Base-by-base conservation (phyloP, 192 early-diverging fungal genomes). In the Chytriomyces hyalinus region DNA sequence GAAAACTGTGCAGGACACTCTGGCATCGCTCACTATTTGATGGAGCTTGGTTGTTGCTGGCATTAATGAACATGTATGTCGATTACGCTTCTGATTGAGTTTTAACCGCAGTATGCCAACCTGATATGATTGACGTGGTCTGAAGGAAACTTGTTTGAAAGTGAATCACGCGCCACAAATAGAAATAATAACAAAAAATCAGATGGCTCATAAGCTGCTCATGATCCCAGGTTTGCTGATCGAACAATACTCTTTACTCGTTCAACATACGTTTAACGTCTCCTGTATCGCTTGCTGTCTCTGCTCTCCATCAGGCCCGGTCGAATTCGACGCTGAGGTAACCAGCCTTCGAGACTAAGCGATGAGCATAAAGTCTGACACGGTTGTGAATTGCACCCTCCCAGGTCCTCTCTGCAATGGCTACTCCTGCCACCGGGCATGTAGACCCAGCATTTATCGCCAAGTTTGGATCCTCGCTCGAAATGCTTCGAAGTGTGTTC, bases 401-500 rank as follows among this genome's bases (percentile, higher is more conserved):
- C 6, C 20, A 78, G 45, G 87, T 99, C 11, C 86, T 97, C 22
- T 79, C 83, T 62, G 91, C 93, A 13, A 94, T 97, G 91, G 86
- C 91, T 80, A 94, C 95, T 22, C 93, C 92, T 8, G 93, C 97
- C 26, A 95, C 92, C 20, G 94, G 95, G 22, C 97, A 99, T 81
- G 94, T 97, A 60, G 92, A 94, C 75, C 94, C 96, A 62, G 80
- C 84, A 61, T 99, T 99, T 74, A 93, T 95, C 73, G 91, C 94
- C 51, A 87, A 85, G 75, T 95, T 97, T 82, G 94, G 97, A 46
- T 91, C 92, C 66, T 82, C 90, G n/a, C 89, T 99, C 74, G 93
- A 95, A 84, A 87, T 94, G 76, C 80, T 93, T 24, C 90, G 96
- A 62, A 82, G 93, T 70, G 91, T 96, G 43, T 89, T 96, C 49